A percentile compares a stretch with the other conserved stretches of the same genome.
These are phyloP conservation scores for Haplosporangium sp. DNA, from an alignment of 371 early-diverging fungal species.

Conservation along the genomic window DNA sequence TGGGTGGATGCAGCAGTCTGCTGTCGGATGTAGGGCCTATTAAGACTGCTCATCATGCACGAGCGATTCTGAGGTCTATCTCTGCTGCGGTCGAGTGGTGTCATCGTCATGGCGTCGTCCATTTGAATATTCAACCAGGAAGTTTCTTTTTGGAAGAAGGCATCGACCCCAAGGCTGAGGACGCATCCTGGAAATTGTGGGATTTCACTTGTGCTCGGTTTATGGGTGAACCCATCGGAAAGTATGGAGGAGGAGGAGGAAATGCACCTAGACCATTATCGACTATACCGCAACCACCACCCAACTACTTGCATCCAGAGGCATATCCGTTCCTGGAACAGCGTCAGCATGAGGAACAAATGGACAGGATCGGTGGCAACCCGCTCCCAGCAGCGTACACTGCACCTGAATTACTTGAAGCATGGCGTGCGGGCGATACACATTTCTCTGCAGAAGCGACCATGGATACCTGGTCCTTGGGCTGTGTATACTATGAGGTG, in stretches of 20 bases:
- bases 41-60: conserved; percentile 38
- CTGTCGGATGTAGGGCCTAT: conserved; percentile 35
- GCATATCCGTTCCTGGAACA: conserved; percentile 37
- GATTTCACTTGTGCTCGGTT: conserved; percentile 54
- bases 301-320: conserved; percentile 15
- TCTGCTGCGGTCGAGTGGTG: conserved; percentile 54
- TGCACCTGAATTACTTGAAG: conserved; percentile 47
- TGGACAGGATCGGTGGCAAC: conserved; percentile 43
- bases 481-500: conserved; percentile 51
- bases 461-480: conserved; percentile 53
- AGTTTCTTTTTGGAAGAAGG: conserved; percentile 53
- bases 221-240: conserved; percentile 50
- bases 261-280: background rate
- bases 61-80: conserved; percentile 39
- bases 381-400: conserved; percentile 50
- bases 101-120: conserved; percentile 50
- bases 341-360: conserved; percentile 27
- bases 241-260: conserved; percentile 36
- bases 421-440: conserved; percentile 45
- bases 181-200: conserved; percentile 55
- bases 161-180: conserved; percentile 39
- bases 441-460: conserved; percentile 40
- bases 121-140: conserved; percentile 51
- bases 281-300: conserved; percentile 19
- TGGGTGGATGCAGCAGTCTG: conserved; percentile 46